Evolutionary conservation across 108 stramenopile genomes (phyloP), one percentile per base, ranked within the genome.

Genomic region (Asterionellopsis glacialis): DNA sequence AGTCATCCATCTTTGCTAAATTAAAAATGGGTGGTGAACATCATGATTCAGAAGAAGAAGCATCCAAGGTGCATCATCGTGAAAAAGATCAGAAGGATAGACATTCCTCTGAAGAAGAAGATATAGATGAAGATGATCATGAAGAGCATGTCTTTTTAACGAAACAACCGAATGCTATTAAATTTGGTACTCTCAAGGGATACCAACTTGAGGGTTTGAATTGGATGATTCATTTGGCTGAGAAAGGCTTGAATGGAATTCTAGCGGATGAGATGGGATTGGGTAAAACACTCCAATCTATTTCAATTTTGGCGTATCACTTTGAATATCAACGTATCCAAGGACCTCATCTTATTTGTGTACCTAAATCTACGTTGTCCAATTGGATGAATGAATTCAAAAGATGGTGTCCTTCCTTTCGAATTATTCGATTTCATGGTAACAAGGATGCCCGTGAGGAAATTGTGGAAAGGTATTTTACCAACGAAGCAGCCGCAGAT

Each of bases 361-460:
- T 98, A 9, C 99, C 99, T 14, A 97, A 98, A 79, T 94, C 93
- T 6, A 98, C 97, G 6, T 86, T 99, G 26, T 85, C 88, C 70
- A 98, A 97, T 67, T 99, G 99, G 99, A 90, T 91, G 85, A 98
- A 97, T 68, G 99, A 99, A 77, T 65, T 99, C 22, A 67, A 72
- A 26, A 72, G 95, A 58, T 98, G 96, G 96, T 97, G 95, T 57
- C 99, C 99, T 0, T 56, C 69, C 11, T 78, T 99, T 7, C 79
- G 93, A 9, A 85, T 74, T 9, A 82, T 98, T 62, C 83, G 89
- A 45, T 97, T 95, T 67, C 95, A 97, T 67, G 98, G 95, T 9
- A 69, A 56, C n/a, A 76, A 83, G 64, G 96, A 95, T 56, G 91
- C 93, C 39, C 82, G 94, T 38, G 90, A 85, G 50, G 57, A 65